A percentile compares a stretch with the other conserved stretches of the same genome.
phyloP scores from a whole-genome alignment of 179 eudicot species.

The Corrigiola litoralis region DNA sequence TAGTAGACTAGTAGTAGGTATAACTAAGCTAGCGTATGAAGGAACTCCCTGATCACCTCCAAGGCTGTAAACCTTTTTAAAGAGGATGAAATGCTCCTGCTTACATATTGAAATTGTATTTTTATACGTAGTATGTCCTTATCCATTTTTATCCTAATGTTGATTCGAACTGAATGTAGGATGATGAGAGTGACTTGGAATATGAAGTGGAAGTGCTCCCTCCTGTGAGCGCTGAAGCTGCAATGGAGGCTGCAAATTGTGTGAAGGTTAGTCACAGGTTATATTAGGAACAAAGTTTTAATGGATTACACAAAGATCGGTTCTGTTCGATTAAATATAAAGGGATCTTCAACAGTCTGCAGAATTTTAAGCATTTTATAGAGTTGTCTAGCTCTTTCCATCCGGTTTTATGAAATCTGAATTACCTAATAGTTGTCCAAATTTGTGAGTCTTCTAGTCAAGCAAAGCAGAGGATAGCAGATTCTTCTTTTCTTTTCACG shows the following conservation, averaged over 20 bases:
- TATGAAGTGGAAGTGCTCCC: slow-evolving; percentile 67
- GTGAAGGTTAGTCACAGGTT: slow-evolving; percentile 47
- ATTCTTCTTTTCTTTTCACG: background rate
- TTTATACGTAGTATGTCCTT: too few relatives aligned
- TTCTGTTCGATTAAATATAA: background rate
- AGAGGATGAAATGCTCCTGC: too few relatives aligned
- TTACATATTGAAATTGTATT: too few relatives aligned
- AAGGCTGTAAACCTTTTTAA: too few relatives aligned
- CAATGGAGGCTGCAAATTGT: slow-evolving; percentile 65
- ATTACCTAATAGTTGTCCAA: background rate
- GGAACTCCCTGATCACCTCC: too few relatives aligned
- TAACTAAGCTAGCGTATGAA: too few relatives aligned
- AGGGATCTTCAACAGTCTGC: background rate
- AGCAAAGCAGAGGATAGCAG: background rate
- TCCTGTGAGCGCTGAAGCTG: slow-evolving; percentile 46
- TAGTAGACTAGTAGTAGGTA: too few relatives aligned
- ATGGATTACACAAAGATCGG: too few relatives aligned
- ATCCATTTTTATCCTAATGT: slow-evolving; percentile 2
- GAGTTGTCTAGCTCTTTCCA: background rate
- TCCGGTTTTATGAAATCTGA: background rate
- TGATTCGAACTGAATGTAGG: slow-evolving; percentile 34
- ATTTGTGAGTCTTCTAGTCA: background rate
- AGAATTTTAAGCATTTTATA: background rate
- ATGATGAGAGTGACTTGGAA: slow-evolving; percentile 90
- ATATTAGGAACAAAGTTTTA: background rate